Conservation (phyloP, 805 yeast genomes). For the Candida manassasensis region DNA sequence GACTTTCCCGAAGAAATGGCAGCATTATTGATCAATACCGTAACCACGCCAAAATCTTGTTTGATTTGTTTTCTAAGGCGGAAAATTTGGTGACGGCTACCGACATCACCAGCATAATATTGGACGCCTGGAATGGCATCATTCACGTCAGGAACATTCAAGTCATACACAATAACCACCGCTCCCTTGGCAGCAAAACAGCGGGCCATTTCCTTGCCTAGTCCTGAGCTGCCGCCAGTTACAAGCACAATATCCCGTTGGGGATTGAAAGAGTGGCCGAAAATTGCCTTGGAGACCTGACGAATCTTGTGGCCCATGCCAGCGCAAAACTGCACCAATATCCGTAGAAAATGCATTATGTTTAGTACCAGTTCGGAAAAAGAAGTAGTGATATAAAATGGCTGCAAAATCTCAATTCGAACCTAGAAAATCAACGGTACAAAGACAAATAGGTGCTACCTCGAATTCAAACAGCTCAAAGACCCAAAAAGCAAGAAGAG, state of each 20-base stretch:
- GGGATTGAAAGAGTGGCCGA: slow-evolving; percentile 53
- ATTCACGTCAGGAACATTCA: slow-evolving; percentile 23
- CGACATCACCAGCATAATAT: slow-evolving; percentile 69
- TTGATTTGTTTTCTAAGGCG: slow-evolving; percentile 36
- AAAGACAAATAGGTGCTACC: too few relatives aligned
- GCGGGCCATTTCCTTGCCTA: slow-evolving; percentile 62
- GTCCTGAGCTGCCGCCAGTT: slow-evolving; percentile 82
- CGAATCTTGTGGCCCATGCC: slow-evolving; percentile 18
- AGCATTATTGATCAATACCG: slow-evolving; percentile 81
- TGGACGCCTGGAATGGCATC: slow-evolving; percentile 36
- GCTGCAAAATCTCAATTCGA: not conserved
- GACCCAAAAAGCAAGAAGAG: too few relatives aligned
- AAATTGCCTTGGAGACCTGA: slow-evolving; percentile 30
- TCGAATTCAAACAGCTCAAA: too few relatives aligned
- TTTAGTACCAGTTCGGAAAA: too few relatives aligned
- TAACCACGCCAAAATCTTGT: slow-evolving; percentile 51
- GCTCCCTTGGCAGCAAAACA: slow-evolving; percentile 41
- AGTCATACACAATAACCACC: slow-evolving; percentile 64
- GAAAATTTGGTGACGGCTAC: slow-evolving; percentile 44
- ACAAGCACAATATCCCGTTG: slow-evolving; percentile 59
- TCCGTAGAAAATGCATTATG: not conserved
- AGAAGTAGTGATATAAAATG: too few relatives aligned
- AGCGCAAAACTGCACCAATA: not conserved
- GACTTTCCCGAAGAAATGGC: slow-evolving; percentile 63
- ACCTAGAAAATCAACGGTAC: too few relatives aligned